These are phyloP conservation scores for Capronia americana DNA, from an alignment of 2,329 filamentous ascomycete genomes.

Conservation along the genomic window DNA sequence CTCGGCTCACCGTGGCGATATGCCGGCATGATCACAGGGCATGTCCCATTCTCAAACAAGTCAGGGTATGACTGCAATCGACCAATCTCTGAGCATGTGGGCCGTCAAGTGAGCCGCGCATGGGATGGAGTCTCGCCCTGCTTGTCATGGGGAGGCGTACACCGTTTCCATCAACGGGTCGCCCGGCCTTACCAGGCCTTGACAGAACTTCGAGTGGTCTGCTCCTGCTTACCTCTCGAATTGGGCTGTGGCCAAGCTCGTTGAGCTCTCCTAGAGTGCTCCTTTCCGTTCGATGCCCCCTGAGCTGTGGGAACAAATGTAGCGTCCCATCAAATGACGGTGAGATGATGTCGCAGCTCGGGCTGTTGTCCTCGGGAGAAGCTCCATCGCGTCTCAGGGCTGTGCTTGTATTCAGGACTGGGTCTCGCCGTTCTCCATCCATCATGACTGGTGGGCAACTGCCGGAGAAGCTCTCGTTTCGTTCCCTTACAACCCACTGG, in stretches of 20 bases:
- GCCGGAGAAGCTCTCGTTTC: conserved; percentile 3
- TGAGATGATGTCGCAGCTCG: not conserved
- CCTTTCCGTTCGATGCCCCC: not conserved
- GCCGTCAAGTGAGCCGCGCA: not conserved
- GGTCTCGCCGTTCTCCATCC: not conserved
- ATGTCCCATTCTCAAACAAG: conserved; percentile 1
- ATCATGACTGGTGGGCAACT: not conserved
- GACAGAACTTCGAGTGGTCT: not conserved
- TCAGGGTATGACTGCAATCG: not conserved
- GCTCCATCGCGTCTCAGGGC: not conserved
- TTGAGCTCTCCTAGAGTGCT: not conserved
- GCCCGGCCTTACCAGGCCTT: not conserved
- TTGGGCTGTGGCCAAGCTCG: not conserved
- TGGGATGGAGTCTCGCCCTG: not conserved
- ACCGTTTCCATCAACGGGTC: not conserved
- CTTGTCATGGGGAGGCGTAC: not conserved
- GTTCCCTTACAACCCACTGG: not conserved
- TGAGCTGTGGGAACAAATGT: not conserved
- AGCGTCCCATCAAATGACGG: not conserved
- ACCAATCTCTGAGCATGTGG: not conserved
- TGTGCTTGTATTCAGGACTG: not conserved
- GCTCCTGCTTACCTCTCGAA: not conserved
- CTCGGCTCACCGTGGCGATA: not conserved
- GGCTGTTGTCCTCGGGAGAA: not conserved
- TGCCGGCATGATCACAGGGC: not conserved